Conservation (phyloP, 73 alveolate species). For the Stentor roeselii region DNA sequence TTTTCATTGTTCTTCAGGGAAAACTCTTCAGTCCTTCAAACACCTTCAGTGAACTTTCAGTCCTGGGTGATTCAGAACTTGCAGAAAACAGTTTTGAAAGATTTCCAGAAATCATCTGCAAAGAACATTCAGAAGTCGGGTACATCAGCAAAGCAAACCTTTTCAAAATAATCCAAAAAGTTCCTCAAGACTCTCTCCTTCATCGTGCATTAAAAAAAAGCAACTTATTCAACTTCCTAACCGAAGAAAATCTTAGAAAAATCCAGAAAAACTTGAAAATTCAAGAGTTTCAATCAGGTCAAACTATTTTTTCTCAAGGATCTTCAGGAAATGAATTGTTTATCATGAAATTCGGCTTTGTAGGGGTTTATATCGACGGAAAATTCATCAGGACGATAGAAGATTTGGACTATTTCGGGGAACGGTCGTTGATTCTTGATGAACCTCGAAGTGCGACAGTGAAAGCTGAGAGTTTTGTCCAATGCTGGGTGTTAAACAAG, state of each 20-base stretch:
- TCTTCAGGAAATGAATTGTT: background rate
- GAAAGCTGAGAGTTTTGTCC: background rate
- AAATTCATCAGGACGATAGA: background rate
- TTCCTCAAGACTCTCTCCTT: background rate
- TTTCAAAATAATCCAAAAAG: background rate
- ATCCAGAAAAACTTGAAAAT: constrained; percentile 26
- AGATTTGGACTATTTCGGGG: constrained; percentile 13
- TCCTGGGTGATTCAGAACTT: constrained; percentile 33
- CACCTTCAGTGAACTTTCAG: too few relatives aligned
- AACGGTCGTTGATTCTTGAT: background rate
- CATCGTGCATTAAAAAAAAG: background rate
- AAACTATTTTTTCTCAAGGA: background rate
- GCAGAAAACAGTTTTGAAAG: constrained; percentile 33
- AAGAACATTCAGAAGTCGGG: background rate
- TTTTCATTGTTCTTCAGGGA: background rate
- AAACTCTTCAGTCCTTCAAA: background rate
- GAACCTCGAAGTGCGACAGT: constrained; percentile 4
- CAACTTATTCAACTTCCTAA: background rate
- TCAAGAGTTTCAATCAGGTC: constrained; percentile 30
- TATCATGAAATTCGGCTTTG: constrained; percentile 19
- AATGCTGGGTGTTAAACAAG: constrained; percentile 25
- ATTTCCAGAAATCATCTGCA: constrained; percentile 11
- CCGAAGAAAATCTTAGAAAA: background rate
- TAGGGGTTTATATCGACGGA: background rate
- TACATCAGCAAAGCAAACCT: background rate